Evolutionary conservation across 73 alveolate species (phyloP), one percentile per base, ranked within the genome.

Genomic region (Paraurostyla sp.): DNA sequence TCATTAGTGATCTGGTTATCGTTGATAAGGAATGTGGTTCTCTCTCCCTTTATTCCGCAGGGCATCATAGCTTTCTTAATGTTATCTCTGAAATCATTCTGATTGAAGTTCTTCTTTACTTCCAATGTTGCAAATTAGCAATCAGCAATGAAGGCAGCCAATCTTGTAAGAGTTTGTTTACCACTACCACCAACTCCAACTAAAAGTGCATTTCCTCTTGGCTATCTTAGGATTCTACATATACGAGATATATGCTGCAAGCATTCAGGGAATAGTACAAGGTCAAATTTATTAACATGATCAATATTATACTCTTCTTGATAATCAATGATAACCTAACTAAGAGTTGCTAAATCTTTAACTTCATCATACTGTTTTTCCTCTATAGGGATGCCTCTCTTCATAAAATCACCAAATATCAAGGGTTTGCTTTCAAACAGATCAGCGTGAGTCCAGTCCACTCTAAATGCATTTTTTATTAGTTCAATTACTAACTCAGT

Each of bases 201-300:
- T 81, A 97, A 60, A 42, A 99, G 97, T 83, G 97, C 97, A 88
- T 98, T 96, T 29, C 99, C 99, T 90, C 99, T 95, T 9, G 99
- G 99, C 78, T 97, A 97, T 73, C 99, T 95, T 63, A 99, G 85
- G 25, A 97, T 96, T 71, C 99, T 95, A 38, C 98, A 95, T 25
- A 98, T 98, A 87, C 99, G 86, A 35, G 96, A 94, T 83, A 98
- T 92, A 92, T 97, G 99, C 68, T 98, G 96, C n/a, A 97, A 92
- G 51, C 98, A 97, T 85, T 98, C 99, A 78, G 97, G 97, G 96
- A 99, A 99, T 90, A 99, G 96, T 46, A 99, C 99, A 40, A 99
- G 89, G 69, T 97, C 97, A 93, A 98, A 93, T 94, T 98, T 98
- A 13, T 97, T 93, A 18, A 97, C 90, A 94, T 89, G 94, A 30